phyloP scores from a whole-genome alignment of 2,329 filamentous ascomycete species.

The Nectriaceae sp. region DNA sequence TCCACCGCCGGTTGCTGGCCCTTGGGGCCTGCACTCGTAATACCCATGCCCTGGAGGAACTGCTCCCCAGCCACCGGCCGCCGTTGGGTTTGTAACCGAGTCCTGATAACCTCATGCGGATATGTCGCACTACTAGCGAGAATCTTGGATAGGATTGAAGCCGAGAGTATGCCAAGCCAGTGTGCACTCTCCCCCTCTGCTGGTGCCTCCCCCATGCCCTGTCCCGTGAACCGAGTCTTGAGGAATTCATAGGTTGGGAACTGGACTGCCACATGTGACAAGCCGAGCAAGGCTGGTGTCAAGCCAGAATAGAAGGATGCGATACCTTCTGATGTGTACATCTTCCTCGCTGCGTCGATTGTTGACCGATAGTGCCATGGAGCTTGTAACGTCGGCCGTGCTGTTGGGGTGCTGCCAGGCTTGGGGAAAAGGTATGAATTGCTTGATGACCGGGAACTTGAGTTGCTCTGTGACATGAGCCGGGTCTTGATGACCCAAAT shows the following conservation, averaged over 20 bases:
- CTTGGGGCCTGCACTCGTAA: conserved; percentile 33
- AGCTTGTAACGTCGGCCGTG: conserved; percentile 58
- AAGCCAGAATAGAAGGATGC: conserved; percentile 93
- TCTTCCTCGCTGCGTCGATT: conserved; percentile 88
- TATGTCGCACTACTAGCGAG: conserved; percentile 95
- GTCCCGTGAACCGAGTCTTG: conserved; percentile 86
- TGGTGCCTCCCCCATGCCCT: conserved; percentile 74
- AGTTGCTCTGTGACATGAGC: conserved; percentile 87
- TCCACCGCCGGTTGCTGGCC: conserved; percentile 28
- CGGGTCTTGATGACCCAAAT: conserved; percentile 99
- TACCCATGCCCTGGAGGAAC: conserved; percentile 52
- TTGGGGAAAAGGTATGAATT: conserved; percentile 48
- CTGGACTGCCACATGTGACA: conserved; percentile 95
- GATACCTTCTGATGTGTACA: conserved; percentile 90
- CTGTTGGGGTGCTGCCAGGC: conserved; percentile 55
- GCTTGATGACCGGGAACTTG: conserved; percentile 38
- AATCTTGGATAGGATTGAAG: conserved; percentile 92
- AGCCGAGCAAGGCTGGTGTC: conserved; percentile 84
- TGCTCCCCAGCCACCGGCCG: conserved; percentile 62
- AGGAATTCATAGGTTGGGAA: conserved; percentile 95
- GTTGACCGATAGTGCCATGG: conserved; percentile 92
- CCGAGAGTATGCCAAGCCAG: conserved; percentile 81
- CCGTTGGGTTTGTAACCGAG: conserved; percentile 90
- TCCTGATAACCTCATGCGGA: conserved; percentile 94
- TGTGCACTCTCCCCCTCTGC: conserved; percentile 54